phyloP scores from a whole-genome alignment of 169 alveolate species.

The Besnoitia besnoiti region DNA sequence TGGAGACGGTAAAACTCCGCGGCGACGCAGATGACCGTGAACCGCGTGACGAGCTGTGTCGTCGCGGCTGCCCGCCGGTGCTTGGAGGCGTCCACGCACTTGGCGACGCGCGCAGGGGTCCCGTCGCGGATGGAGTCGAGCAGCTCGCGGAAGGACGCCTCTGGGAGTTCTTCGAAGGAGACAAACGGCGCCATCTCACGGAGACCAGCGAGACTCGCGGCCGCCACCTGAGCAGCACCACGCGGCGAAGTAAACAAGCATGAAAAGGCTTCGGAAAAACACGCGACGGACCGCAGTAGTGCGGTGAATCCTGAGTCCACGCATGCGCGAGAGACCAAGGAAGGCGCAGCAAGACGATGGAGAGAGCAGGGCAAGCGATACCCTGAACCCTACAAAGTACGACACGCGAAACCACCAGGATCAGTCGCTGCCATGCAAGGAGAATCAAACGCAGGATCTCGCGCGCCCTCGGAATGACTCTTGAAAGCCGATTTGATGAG shows the following conservation, averaged over 20 bases:
- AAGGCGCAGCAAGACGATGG: background rate
- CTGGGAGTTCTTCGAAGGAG: background rate
- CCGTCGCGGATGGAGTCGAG: background rate
- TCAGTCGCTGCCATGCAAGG: too few species aligned
- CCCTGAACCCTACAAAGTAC: too few species aligned
- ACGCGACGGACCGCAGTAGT: background rate
- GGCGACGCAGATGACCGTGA: conserved; percentile 39
- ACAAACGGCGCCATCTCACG: conserved; percentile 30
- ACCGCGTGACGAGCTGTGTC: background rate
- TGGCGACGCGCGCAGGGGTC: background rate
- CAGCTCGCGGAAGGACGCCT: background rate
- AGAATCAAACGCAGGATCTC: too few species aligned
- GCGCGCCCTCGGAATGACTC: too few species aligned
- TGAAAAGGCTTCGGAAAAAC: background rate
- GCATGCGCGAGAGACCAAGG: background rate
- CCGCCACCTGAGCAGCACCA: conserved; percentile 4
- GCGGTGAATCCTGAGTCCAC: too few species aligned
- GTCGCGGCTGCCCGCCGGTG: background rate
- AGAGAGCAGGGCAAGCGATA: background rate
- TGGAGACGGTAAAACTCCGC: conserved; percentile 33
- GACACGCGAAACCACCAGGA: too few species aligned
- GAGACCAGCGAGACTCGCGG: conserved; percentile 28
- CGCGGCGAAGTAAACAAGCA: background rate
- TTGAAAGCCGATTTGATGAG: too few species aligned
- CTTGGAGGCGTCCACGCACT: background rate